phyloP scores from a whole-genome alignment of 2,329 filamentous ascomycete species.

The Beauveria varroae region DNA sequence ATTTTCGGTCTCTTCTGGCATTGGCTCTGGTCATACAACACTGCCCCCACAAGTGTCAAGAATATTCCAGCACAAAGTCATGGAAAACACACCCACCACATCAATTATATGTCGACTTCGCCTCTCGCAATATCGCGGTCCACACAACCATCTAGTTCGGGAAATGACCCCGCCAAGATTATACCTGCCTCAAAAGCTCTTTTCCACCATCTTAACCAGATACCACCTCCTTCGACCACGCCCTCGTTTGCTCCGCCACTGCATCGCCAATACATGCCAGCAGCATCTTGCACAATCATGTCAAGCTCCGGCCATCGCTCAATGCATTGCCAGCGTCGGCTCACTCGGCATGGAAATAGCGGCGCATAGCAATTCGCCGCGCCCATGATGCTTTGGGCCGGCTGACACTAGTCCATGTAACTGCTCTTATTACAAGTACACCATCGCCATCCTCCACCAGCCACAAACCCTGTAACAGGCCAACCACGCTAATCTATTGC shows the following conservation, averaged over 20 bases:
- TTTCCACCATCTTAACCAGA: neutral
- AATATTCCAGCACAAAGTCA: neutral
- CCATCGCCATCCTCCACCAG: neutral
- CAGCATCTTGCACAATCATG: too few relatives aligned
- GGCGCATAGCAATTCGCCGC: neutral
- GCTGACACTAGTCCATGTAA: constrained; percentile 1
- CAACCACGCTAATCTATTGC: constrained; percentile 1
- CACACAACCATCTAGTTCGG: neutral
- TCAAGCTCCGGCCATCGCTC: neutral
- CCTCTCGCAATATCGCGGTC: neutral
- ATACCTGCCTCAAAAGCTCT: neutral
- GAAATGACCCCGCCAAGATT: neutral
- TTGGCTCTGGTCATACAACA: neutral
- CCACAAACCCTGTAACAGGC: neutral
- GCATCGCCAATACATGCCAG: neutral
- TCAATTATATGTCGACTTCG: neutral
- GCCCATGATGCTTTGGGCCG: neutral
- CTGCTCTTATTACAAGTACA: neutral
- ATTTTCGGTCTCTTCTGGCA: neutral
- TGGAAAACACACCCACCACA: neutral
- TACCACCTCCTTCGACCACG: neutral
- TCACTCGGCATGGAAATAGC: neutral
- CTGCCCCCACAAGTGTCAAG: neutral
- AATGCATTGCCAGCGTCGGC: neutral
- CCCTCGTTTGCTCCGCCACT: neutral